Base-by-base conservation (phyloP, 1,284 basidiomycete genomes). In the Rhodofomes roseus region DNA sequence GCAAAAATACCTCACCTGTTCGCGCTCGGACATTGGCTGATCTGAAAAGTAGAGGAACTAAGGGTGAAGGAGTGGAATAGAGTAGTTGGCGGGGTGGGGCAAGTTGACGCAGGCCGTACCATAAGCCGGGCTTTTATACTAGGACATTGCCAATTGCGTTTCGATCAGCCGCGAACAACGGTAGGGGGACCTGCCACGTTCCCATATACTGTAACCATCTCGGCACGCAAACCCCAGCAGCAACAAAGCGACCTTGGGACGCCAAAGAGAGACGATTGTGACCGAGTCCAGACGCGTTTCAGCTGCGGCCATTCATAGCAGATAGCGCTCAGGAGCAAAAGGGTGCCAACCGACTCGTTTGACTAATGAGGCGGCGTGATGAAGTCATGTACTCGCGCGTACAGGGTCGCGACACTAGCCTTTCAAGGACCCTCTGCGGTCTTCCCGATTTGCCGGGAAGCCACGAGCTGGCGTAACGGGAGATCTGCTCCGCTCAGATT, bases 1-100 rank as follows among this genome's bases (percentile, higher is more conserved):
- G 1, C 16, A 8, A n/a, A 16, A 41, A 16, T 16, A n/a, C n/a
- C 56, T 3, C 27, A 58, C 56, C 20, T 58, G 50, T n/a, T 58
- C 56, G 22, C 56, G 56, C 14, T 53, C 50, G 14, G 56, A 52
- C 54, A 59, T 55, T 55, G 51, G n/a, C 7, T 20, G 23, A n/a
- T 20, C 16, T 16, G 16, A n/a, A 22, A 41, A 18, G 50, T 20
- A 8, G 25, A 9, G 25, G 22, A 18, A 27, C 2, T 20, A 52
- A 9, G 37, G 39, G 50, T 27, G 20, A 25, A 34, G 18, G 54
- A 27, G n/a, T 18, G 54, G n/a, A 5, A 9, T 43, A 54, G n/a
- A 20, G 23, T 40, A 43, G 29, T 56, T 43, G 14, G n/a, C 4
- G 31, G 22, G 50, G 50, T 22, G 31, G 34, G 31, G 36, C 31